phyloP scores from a whole-genome alignment of 1,284 basidiomycete species.

The Abortiporus biennis region DNA sequence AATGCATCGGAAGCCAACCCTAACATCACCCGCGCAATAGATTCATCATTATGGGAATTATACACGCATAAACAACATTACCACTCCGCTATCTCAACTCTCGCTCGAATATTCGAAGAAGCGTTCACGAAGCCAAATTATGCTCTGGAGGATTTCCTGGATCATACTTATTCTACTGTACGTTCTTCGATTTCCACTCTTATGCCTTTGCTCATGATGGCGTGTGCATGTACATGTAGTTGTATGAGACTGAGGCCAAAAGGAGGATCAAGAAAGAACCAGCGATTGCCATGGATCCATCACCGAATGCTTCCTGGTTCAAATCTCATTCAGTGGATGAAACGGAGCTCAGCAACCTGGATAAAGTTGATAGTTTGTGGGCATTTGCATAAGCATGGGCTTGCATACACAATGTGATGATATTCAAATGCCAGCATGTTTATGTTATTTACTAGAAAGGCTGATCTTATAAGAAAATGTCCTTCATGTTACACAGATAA shows the following conservation, averaged over 20 bases:
- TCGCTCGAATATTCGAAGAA: conserved; percentile 84
- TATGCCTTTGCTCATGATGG: background rate
- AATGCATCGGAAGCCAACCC: conserved; percentile 67
- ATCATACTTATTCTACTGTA: conserved; percentile 92
- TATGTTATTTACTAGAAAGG: too few relatives aligned
- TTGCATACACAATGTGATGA: too few relatives aligned
- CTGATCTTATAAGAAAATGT: too few relatives aligned
- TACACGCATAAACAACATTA: conserved; percentile 81
- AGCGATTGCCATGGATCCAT: conserved; percentile 46
- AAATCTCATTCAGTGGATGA: too few relatives aligned
- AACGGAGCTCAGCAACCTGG: too few relatives aligned
- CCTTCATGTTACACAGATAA: too few relatives aligned
- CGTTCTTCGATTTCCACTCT: conserved; percentile 24
- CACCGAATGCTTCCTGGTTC: conserved; percentile 17
- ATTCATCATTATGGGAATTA: conserved; percentile 92
- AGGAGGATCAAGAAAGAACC: conserved; percentile 81
- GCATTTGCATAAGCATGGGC: too few relatives aligned
- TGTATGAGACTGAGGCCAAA: conserved; percentile 84
- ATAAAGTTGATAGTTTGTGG: too few relatives aligned
- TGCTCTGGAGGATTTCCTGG: conserved; percentile 93
- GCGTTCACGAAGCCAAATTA: conserved; percentile 92
- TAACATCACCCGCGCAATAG: conserved; percentile 71
- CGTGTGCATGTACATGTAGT: conserved; percentile 33
- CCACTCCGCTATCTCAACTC: conserved; percentile 75
- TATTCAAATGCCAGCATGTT: too few relatives aligned